Evolutionary conservation across 768 basidiomycete species (phyloP).

Genomic region (Pleurotus cornucopiae): DNA sequence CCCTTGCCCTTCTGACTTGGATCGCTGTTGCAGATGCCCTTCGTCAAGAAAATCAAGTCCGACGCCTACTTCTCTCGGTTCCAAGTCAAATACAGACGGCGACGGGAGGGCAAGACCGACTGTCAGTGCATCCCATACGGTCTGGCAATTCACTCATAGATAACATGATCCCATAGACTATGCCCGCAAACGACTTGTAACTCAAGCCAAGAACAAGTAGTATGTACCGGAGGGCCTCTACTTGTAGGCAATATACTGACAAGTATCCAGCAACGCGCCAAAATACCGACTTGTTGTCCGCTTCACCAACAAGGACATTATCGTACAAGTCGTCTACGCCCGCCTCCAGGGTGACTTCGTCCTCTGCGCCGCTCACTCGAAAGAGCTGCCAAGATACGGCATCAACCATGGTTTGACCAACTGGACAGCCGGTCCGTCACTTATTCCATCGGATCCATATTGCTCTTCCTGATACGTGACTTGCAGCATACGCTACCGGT

Average conservation of each 20-base stretch:
- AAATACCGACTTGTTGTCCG: slow-evolving; percentile 99
- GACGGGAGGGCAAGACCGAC: slow-evolving; percentile 98
- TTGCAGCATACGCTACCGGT: slow-evolving; percentile 90
- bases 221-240: slow-evolving; percentile 28
- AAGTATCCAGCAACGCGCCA: slow-evolving; percentile 70
- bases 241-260: background rate
- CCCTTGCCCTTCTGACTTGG: background rate
- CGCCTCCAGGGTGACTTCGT: slow-evolving; percentile 97
- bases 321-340: slow-evolving; percentile 94
- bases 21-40: slow-evolving; percentile 69
- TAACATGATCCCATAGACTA: slow-evolving; percentile 58
- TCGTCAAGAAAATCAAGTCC: slow-evolving; percentile 96
- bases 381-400: slow-evolving; percentile 92
- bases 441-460: background rate
- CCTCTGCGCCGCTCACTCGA: slow-evolving; percentile 81
- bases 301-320: slow-evolving; percentile 96
- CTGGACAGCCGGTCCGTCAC: slow-evolving; percentile 83
- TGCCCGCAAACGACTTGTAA: slow-evolving; percentile 93
- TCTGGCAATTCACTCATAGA: background rate
- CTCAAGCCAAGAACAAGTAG: slow-evolving; percentile 99
- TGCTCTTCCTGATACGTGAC: background rate
- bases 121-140: slow-evolving; percentile 45
- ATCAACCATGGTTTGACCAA: slow-evolving; percentile 98
- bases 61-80: slow-evolving; percentile 97
- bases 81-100: slow-evolving; percentile 97